phyloP scores from a whole-genome alignment of 192 early-diverging fungal genomes.

The Spizellomyces punctatus region DNA sequence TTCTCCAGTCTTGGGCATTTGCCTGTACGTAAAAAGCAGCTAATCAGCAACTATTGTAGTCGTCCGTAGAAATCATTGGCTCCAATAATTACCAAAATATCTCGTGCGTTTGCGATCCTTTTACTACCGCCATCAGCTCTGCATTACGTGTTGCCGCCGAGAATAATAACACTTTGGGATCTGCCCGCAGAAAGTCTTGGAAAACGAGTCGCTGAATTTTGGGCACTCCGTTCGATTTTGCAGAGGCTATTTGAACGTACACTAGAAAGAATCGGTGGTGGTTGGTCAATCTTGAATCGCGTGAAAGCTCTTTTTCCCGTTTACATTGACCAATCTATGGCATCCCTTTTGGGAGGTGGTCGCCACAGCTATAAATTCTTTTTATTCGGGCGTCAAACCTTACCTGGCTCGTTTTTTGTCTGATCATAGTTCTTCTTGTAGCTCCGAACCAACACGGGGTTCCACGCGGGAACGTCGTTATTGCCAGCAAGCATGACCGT shows the following conservation, averaged over 20 bases:
- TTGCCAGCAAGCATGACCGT: not conserved
- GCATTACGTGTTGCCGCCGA: slow-evolving; percentile 69
- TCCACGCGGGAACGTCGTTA: slow-evolving; percentile 13
- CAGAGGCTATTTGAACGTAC: slow-evolving; percentile 37
- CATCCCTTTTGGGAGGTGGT: no score
- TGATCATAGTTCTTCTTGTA: slow-evolving; percentile 32
- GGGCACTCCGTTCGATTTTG: slow-evolving; percentile 30
- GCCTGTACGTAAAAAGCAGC: slow-evolving; percentile 46
- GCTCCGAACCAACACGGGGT: slow-evolving; percentile 11
- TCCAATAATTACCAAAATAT: slow-evolving; percentile 61
- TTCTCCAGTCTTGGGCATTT: slow-evolving; percentile 71
- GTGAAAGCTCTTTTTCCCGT: no score
- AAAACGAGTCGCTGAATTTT: slow-evolving; percentile 63
- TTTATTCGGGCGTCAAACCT: not conserved
- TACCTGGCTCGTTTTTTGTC: slow-evolving; percentile 24
- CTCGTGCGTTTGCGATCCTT: slow-evolving; percentile 64
- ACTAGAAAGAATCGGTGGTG: slow-evolving; percentile 14
- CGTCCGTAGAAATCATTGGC: slow-evolving; percentile 2
- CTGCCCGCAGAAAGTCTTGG: slow-evolving; percentile 66
- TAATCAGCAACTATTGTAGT: not conserved
- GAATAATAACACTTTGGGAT: slow-evolving; percentile 65
- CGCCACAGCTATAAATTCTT: not conserved
- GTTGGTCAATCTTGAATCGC: not conserved
- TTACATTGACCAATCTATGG: no score
- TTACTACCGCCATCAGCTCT: slow-evolving; percentile 70